These are phyloP conservation scores for Arctium minus DNA, from an alignment of 129 eudicot genomes.

Conservation along the genomic window DNA sequence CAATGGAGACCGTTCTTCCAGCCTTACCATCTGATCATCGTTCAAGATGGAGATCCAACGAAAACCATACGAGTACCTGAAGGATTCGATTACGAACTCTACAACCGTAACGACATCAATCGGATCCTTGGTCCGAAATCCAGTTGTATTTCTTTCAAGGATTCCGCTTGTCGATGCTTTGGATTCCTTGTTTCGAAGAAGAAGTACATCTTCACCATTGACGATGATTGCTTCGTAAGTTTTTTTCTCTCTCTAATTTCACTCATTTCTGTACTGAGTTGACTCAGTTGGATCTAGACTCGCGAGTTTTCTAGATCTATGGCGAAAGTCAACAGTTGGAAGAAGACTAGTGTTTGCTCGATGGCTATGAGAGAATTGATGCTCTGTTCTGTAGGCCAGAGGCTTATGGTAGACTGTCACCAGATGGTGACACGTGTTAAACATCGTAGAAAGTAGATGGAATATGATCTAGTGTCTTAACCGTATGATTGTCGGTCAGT, in stretches of 20 bases:
- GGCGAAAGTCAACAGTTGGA: not conserved
- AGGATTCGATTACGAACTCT: conserved; percentile 73
- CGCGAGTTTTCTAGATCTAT: not conserved
- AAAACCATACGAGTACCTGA: conserved; percentile 55
- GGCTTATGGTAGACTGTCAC: conserved; percentile 1
- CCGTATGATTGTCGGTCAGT: conserved; percentile 6
- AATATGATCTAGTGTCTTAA: not conserved
- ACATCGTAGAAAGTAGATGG: not conserved
- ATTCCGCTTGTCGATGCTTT: conserved; percentile 81
- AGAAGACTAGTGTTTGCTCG: not conserved
- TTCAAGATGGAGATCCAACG: conserved; percentile 73
- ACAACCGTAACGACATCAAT: conserved; percentile 67
- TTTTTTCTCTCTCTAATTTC: not conserved
- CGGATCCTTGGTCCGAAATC: conserved; percentile 70
- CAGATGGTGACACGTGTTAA: conserved; percentile 17
- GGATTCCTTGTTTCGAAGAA: conserved; percentile 70
- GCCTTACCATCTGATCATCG: conserved; percentile 67
- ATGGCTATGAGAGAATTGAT: not conserved
- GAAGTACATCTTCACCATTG: conserved; percentile 80
- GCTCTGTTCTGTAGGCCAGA: not conserved
- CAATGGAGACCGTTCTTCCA: conserved; percentile 74
- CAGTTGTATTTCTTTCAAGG: conserved; percentile 74
- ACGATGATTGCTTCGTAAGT: conserved; percentile 82
- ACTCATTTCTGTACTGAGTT: not conserved
- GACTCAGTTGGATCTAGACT: not conserved